These are phyloP conservation scores for Tolypocladium amazonense DNA, from an alignment of 2,329 filamentous ascomycete genomes.

Conservation along the genomic window DNA sequence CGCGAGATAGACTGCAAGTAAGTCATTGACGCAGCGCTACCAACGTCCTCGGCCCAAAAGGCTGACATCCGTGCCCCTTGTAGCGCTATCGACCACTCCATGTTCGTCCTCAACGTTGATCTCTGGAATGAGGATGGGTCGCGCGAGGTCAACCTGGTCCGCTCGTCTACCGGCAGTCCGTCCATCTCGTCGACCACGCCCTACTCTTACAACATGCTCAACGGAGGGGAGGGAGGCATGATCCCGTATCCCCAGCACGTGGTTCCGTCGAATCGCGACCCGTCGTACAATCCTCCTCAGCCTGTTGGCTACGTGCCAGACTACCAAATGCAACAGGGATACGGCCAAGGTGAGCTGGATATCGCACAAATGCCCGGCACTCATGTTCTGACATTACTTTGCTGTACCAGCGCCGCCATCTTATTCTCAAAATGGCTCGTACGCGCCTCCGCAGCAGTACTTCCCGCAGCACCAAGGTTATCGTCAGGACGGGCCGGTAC, in stretches of 20 bases:
- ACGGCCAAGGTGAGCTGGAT: constrained; percentile 18
- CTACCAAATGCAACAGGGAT: constrained; percentile 18
- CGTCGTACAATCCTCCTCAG: constrained; percentile 17
- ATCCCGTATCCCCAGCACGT: constrained; percentile 22
- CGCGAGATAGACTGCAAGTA: constrained; percentile 80
- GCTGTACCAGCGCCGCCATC: constrained; percentile 10
- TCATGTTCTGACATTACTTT: neutral
- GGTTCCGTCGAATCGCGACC: constrained; percentile 26
- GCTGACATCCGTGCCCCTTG: neutral
- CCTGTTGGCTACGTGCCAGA: constrained; percentile 20
- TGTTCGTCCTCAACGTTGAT: constrained; percentile 53
- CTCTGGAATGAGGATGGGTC: constrained; percentile 56
- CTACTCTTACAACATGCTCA: constrained; percentile 54
- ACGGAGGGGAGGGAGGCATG: constrained; percentile 21
- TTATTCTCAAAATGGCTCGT: constrained; percentile 20
- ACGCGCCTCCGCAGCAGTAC: constrained; percentile 26
- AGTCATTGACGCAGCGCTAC: constrained; percentile 19
- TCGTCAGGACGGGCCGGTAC: constrained; percentile 13
- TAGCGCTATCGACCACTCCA: constrained; percentile 27
- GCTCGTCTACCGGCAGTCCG: constrained; percentile 53
- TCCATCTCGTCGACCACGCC: constrained; percentile 75
- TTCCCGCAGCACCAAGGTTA: constrained; percentile 22
- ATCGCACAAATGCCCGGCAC: neutral
- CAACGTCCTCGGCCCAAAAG: neutral
- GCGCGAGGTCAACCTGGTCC: constrained; percentile 56